These are phyloP conservation scores for Fusarium irregulare DNA, from an alignment of 2,329 filamentous ascomycete species.

Conservation along the genomic window DNA sequence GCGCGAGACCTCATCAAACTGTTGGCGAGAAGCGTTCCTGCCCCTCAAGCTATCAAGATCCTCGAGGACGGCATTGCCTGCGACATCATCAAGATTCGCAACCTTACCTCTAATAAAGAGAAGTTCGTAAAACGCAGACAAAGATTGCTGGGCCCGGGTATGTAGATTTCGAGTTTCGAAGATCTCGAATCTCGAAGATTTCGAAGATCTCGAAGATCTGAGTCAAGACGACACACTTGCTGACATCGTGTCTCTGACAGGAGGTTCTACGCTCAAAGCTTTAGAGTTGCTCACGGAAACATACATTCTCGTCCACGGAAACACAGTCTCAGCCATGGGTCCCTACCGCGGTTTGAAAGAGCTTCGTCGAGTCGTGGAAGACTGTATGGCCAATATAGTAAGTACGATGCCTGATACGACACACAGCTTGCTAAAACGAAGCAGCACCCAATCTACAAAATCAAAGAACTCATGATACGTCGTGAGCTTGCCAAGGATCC, in stretches of 20 bases:
- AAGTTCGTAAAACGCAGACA: slow-evolving; percentile 83
- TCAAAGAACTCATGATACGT: no score
- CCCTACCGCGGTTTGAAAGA: slow-evolving; percentile 76
- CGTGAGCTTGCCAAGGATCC: slow-evolving; percentile 90
- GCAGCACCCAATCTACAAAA: slow-evolving; percentile 85
- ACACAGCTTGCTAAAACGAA: neutral
- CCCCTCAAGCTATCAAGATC: slow-evolving; percentile 93
- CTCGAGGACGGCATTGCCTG: slow-evolving; percentile 91
- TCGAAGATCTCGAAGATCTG: no score
- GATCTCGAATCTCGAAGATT: no score
- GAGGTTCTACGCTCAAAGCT: slow-evolving; percentile 72
- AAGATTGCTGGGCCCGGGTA: slow-evolving; percentile 71
- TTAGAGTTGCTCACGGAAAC: slow-evolving; percentile 90
- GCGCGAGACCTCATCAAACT: no score
- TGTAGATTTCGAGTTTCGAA: no score
- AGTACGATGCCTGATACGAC: neutral
- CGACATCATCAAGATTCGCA: slow-evolving; percentile 90
- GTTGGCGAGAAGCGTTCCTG: slow-evolving; percentile 89
- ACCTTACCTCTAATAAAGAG: no score
- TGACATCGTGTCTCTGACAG: neutral
- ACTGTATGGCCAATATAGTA: slow-evolving; percentile 91
- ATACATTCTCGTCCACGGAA: slow-evolving; percentile 96
- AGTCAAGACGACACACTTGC: neutral
- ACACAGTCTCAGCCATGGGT: slow-evolving; percentile 93
- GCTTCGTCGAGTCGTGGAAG: slow-evolving; percentile 67